Conservation (phyloP, 2,329 filamentous ascomycete genomes). For the Parascedosporium putredinis region DNA sequence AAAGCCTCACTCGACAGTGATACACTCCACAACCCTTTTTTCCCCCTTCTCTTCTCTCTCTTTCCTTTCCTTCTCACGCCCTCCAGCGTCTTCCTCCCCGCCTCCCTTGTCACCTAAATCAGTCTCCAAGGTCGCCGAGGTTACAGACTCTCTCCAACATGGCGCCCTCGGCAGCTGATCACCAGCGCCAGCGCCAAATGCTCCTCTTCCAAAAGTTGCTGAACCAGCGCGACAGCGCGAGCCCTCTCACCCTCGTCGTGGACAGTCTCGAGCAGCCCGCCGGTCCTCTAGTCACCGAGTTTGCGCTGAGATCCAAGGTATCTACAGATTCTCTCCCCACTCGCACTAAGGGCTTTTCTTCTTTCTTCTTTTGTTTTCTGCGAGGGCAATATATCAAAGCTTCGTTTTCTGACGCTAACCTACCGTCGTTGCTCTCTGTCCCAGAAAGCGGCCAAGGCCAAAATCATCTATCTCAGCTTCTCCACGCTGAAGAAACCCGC, state of each 20-base stretch:
- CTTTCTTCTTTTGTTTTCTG: not conserved
- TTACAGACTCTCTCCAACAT: conserved; percentile 24
- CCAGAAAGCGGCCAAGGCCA: conserved; percentile 39
- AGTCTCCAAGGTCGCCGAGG: not conserved
- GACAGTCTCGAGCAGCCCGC: conserved; percentile 79
- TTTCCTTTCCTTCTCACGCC: not conserved
- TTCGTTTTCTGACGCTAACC: too few species aligned
- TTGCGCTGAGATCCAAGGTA: conserved; percentile 65
- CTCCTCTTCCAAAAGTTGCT: conserved; percentile 75
- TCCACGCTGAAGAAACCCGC: conserved; percentile 56
- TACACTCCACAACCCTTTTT: not conserved
- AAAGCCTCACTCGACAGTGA: too few species aligned
- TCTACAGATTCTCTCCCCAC: too few species aligned
- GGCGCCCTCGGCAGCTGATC: conserved; percentile 46
- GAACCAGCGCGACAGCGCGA: conserved; percentile 66
- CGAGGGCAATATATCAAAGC: too few species aligned
- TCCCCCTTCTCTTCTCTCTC: not conserved
- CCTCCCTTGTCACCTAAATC: not conserved
- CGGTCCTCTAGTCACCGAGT: conserved; percentile 59
- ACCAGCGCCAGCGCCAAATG: conserved; percentile 74
- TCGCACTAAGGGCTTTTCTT: too few species aligned
- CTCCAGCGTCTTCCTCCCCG: too few species aligned
- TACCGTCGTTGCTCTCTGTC: too few species aligned
- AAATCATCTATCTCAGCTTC: conserved; percentile 69
- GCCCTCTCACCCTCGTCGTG: conserved; percentile 76